Evolutionary conservation across 345 rosid species (phyloP), one percentile per base, ranked within the genome.

Genomic region (Erodium maritimum): DNA sequence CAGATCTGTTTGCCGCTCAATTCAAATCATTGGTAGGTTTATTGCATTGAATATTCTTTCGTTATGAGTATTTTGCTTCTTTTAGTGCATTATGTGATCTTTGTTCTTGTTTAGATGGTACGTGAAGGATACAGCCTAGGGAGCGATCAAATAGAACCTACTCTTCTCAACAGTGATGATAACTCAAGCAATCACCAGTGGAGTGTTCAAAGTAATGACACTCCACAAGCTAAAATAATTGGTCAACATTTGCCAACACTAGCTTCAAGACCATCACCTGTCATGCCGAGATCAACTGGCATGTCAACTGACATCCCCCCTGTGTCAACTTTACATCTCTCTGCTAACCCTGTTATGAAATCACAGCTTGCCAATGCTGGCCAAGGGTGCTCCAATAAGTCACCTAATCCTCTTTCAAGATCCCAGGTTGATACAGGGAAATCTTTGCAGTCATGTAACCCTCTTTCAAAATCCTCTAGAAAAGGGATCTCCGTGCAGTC

Each of bases 11-110:
- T 16, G 55, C 69, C 23, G 48, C 65, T 51, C 73, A 69, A 55
- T 69, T 64, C 56, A 23, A 46, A 23, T 61, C 65, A 19, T 24
- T 61, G 73, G 73, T 69, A 61, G 59, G 73, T 51, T 50, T 18
- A 29, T 12, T 56, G 21, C 29, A 50, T 7, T 33, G 19, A 23
- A 52, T 23, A 29, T 5, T 22, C 55, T 55, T 33, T 57, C 16
- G 56, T 4, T n/a, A 52, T 12, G 17, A 17, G 5, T n/a, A 2
- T 56, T 56, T 22, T 55, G 23, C 14, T 59, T n/a, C 45, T 6
- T 52, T 42, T 18, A n/a, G 18, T 19, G 52, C 22, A 19, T 19
- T 52, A n/a, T 11, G 7, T 24, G 17, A 60, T 19, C 1, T 53
- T 58, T 57, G 5, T 58, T 62, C 19, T 52, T 57, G 16, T 42